Evolutionary conservation across 192 early-diverging fungal genomes (phyloP).

Genomic region (Entomortierella beljakovae): DNA sequence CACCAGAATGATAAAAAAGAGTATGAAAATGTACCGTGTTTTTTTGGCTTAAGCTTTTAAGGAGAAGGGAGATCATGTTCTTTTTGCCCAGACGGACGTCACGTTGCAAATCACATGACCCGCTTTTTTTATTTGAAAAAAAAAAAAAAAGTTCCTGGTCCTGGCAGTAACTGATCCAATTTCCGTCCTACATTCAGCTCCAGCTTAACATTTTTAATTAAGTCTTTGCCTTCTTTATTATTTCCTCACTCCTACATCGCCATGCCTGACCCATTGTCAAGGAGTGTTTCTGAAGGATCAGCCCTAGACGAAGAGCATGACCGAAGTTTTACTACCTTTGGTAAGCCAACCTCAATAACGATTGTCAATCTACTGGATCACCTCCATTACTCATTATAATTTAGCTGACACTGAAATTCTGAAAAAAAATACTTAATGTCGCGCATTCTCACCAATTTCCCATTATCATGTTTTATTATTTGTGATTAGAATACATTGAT

Average conservation of each 20-base stretch:
- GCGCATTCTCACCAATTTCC: background rate
- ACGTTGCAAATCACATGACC: too few species aligned
- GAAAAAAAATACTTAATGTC: background rate
- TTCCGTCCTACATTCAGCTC: too few species aligned
- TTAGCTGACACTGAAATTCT: background rate
- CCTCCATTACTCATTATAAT: background rate
- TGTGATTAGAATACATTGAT: slow-evolving; percentile 65
- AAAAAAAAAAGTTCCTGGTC: too few species aligned
- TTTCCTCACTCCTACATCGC: background rate
- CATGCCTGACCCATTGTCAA: slow-evolving; percentile 44
- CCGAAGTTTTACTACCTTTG: slow-evolving; percentile 33
- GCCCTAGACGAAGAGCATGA: slow-evolving; percentile 39
- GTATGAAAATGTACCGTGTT: too few species aligned
- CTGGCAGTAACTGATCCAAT: too few species aligned
- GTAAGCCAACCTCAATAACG: slow-evolving; percentile 6
- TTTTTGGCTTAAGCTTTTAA: too few species aligned
- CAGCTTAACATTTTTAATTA: too few species aligned
- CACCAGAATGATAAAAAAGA: too few species aligned
- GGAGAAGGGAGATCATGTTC: too few species aligned
- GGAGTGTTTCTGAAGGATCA: slow-evolving; percentile 42
- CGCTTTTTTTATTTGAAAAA: too few species aligned
- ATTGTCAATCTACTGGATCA: background rate
- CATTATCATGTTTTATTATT: background rate
- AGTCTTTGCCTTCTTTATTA: background rate
- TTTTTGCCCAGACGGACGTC: too few species aligned